These are phyloP conservation scores for Salix dunnii DNA, from an alignment of 345 rosid species.

Conservation along the genomic window DNA sequence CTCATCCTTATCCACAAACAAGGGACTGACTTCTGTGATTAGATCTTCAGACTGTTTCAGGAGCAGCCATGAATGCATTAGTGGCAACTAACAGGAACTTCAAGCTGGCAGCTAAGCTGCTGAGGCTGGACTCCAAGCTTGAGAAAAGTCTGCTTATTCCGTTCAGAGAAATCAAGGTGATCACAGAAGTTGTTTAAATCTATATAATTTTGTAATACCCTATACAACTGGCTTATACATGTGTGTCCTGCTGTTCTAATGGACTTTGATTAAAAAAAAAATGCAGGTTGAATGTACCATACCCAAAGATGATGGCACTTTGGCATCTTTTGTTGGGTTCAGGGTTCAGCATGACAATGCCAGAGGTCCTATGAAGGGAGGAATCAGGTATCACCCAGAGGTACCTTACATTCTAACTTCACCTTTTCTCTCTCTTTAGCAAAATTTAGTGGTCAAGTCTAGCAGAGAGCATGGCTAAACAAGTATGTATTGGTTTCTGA, in stretches of 20 bases:
- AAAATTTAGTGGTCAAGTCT: not conserved
- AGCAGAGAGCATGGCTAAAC: not conserved
- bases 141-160: slow-evolving; percentile 94
- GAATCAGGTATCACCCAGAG: slow-evolving; percentile 98
- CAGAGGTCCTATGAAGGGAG: slow-evolving; percentile 99
- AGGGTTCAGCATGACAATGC: slow-evolving; percentile 97
- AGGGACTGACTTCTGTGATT: slow-evolving; percentile 1
- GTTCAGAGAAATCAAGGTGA: slow-evolving; percentile 94
- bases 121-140: slow-evolving; percentile 93
- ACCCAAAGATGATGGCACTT: slow-evolving; percentile 83
- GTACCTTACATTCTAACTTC: slow-evolving; percentile 25
- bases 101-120: slow-evolving; percentile 78
- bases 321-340: slow-evolving; percentile 89
- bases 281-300: slow-evolving; percentile 91
- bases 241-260: not conserved
- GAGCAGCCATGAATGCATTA: slow-evolving; percentile 78
- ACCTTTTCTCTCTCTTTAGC: not conserved
- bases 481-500: not conserved
- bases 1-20: not conserved
- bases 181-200: not conserved
- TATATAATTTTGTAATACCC: not conserved
- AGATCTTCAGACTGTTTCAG: slow-evolving; percentile 15
- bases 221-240: not conserved
- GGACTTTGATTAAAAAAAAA: not conserved
- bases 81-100: slow-evolving; percentile 97